Percentiles rank a stretch among this genome's conserved stretches.
These are phyloP conservation scores for Pezicula rhizophila DNA, from an alignment of 2,329 filamentous ascomycete genomes.

Conservation along the genomic window DNA sequence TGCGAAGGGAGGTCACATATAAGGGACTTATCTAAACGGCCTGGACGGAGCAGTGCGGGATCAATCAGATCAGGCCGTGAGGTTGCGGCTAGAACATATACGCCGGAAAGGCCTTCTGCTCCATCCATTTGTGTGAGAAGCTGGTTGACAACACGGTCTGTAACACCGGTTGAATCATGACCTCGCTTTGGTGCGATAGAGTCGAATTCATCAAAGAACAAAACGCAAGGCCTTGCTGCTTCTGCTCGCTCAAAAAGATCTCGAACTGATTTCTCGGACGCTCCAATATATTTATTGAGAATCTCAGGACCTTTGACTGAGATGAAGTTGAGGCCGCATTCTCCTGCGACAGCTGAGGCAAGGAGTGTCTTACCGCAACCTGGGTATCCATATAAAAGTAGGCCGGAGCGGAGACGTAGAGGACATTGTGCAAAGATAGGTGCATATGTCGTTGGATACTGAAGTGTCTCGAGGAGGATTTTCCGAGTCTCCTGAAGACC, in stretches of 20 bases:
- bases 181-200: conserved; percentile 95
- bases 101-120: conserved; percentile 87
- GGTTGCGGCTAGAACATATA: conserved; percentile 94
- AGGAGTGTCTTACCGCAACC: conserved; percentile 96
- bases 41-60: conserved; percentile 83
- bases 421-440: conserved; percentile 97
- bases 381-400: conserved; percentile 90
- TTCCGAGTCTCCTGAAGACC: conserved; percentile 81
- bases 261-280: conserved; percentile 90
- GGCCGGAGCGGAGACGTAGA: conserved; percentile 84
- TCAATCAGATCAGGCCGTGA: conserved; percentile 92
- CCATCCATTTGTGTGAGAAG: conserved; percentile 98
- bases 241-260: conserved; percentile 91
- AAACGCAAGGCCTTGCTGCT: conserved; percentile 84
- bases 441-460: conserved; percentile 96
- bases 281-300: conserved; percentile 97
- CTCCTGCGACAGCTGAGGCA: conserved; percentile 92
- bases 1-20: conserved; percentile 81
- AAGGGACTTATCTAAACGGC: conserved; percentile 86
- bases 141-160: conserved; percentile 96
- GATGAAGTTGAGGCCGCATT: conserved; percentile 97
- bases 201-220: conserved; percentile 99
- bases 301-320: conserved; percentile 97
- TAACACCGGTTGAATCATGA: conserved; percentile 97
- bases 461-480: conserved; percentile 87